These are phyloP conservation scores for Sinapis alba DNA, from an alignment of 441 rosid species.

Conservation along the genomic window DNA sequence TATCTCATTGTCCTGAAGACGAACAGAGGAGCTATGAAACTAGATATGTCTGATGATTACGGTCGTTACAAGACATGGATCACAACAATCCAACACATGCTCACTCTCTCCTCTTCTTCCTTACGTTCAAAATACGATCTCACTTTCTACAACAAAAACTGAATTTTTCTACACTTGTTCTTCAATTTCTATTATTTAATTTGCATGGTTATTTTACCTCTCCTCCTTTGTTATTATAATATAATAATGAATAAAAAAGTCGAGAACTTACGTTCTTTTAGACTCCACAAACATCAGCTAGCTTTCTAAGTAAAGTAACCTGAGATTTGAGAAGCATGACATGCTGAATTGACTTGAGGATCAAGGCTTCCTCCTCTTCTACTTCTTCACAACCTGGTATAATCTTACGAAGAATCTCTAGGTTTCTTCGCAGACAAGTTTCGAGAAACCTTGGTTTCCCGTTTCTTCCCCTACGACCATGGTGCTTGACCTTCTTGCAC, in stretches of 20 bases:
- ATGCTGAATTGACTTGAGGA: conserved; percentile 39
- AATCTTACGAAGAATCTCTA: conserved; percentile 23
- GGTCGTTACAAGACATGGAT: conserved; percentile 76
- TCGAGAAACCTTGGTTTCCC: conserved; percentile 11
- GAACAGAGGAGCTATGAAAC: conserved; percentile 60
- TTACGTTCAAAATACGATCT: conserved; percentile 51
- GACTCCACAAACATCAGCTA: conserved; percentile 34
- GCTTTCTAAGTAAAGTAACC: conserved; percentile 34
- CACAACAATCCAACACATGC: conserved; percentile 67
- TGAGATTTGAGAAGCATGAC: conserved; percentile 36
- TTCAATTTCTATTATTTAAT: not conserved
- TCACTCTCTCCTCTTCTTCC: conserved; percentile 60
- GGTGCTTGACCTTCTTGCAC: conserved; percentile 12
- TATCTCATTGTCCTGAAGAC: conserved; percentile 67
- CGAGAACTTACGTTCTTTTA: conserved; percentile 33
- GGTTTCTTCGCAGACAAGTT: conserved; percentile 32
- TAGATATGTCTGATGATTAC: conserved; percentile 83
- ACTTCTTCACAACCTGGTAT: conserved; percentile 35
- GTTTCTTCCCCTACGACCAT: conserved; percentile 3
- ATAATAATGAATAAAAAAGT: conserved; percentile 18
- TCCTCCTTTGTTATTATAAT: conserved; percentile 6
- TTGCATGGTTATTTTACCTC: not conserved
- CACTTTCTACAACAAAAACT: conserved; percentile 49
- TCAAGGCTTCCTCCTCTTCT: conserved; percentile 35
- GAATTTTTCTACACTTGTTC: not conserved